Evolutionary conservation across 768 basidiomycete genomes (phyloP), one percentile per base, ranked within the genome.

Genomic region (Lepiota brunneoincarnata): DNA sequence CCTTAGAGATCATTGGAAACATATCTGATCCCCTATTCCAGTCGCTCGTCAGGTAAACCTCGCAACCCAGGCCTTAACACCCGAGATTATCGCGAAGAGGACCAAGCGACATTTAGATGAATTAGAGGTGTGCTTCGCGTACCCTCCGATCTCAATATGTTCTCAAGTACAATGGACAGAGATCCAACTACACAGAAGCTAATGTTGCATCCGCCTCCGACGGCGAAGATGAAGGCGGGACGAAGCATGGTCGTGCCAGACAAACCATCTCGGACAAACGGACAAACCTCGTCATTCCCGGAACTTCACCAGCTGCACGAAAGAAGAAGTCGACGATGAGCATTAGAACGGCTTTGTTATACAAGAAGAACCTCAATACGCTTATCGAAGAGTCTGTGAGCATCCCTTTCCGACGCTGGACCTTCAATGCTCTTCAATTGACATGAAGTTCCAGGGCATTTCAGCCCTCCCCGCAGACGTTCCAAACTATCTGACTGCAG

Each of bases 271-370:
- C 89, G 44, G 88, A 90, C 75, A 87, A 87, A 72, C 80, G 82
- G 56, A 54, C 45, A 34, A 73, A 75, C 49, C 74, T 84, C 59
- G 78, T 76, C 48, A 71, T 77, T 35, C 67, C 72, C 40, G 79
- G 80, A 7, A 73, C 64, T 45, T 77, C 78, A 44, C 69, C 77
- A 54, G 77, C 76, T 18, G 77, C 79, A 35, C 76, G 69, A 61
- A 86, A 83, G 76, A 91, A 87, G 73, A 92, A 91, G 66, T 86
- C 89, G 11, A 86, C 82, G 3, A 89, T 88, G 83, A 87, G 81
- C 59, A 83, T 93, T 53, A 79, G 92, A 55, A 83, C 84, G 24
- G 89, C 91, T 17, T 73, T 93, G 34, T 69, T 94, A 41, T 94
- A 93, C 69, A 84, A 87, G 60, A 94, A 93, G 69, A 90, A 81